Evolutionary conservation across 352 stramenopile genomes (phyloP), one percentile per base, ranked within the genome.

Genomic region (Phytopythium sindhum): DNA sequence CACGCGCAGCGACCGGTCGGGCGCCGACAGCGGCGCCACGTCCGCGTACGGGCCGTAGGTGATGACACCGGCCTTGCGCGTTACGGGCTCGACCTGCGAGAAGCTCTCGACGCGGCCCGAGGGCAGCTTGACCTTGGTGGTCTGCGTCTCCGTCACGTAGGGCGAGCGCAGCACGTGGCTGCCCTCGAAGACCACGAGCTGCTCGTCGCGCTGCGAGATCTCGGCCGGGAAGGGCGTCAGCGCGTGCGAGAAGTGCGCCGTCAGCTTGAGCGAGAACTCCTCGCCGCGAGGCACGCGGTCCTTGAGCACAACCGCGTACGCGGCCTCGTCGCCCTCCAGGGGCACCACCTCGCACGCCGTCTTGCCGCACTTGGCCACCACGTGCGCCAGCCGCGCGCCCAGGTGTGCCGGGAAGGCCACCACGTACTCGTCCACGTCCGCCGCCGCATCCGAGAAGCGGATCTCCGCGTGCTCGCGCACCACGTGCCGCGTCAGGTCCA

Each of bases 41-140:
- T 93, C 67, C n/a, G 64, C 65, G 71, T 91, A 96, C 26, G 89
- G 87, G 52, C 89, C 89, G 55, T 91, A 92, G 9, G 82, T 89
- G 65, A 96, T 73, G 48, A 71, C 70, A 7, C 82, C 82, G n/a
- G 86, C 89, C 67, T 95, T 92, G 45, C 83, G 84, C 31, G 71
- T 57, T 33, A 88, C 75, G 5, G 87, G 87, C 45, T 78, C 62
- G 12, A 89, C 61, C 31, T 81, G 61, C 58, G 72, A 81, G 63
- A 91, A 86, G 56, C 72, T 86, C 68, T 96, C 87, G 33, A 96
- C 75, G 41, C 76, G 77, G 23, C 75, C 73, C 26, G 81, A 88
- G 2, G 89, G 82, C 62, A 96, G 69, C 66, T 96, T 96, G 17
- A 96, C 67, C 67, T 90, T 93, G 45, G 87, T 93, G 11, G 80